These are phyloP conservation scores for Phytopythium litorale DNA, from an alignment of 352 stramenopile genomes.

Conservation along the genomic window DNA sequence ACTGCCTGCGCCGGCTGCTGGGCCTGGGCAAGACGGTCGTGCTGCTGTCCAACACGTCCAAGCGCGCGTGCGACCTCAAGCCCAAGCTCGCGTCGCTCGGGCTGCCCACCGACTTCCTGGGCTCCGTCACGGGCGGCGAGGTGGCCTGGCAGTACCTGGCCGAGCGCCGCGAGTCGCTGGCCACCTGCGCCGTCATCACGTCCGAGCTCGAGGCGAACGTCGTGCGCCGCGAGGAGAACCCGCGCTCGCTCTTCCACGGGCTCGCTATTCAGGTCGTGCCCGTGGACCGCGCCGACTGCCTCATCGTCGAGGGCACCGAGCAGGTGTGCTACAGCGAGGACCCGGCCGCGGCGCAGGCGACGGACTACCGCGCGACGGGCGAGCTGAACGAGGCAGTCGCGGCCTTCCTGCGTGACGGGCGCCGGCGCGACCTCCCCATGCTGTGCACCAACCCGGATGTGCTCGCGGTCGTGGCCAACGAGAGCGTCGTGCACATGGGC, in stretches of 20 bases:
- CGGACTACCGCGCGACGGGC: conserved; percentile 43
- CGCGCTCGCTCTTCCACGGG: conserved; percentile 44
- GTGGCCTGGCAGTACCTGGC: conserved; percentile 40
- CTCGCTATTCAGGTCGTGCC: conserved; percentile 38
- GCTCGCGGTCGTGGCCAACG: conserved; percentile 59
- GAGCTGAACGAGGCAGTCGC: conserved; percentile 30
- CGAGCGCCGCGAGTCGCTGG: conserved; percentile 17
- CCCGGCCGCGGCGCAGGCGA: conserved; percentile 22
- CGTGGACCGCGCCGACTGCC: conserved; percentile 39
- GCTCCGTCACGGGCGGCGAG: conserved; percentile 51
- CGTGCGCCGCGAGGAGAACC: conserved; percentile 23
- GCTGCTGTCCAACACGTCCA: conserved; percentile 89
- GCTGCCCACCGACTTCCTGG: conserved; percentile 55
- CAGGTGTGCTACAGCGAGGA: conserved; percentile 48
- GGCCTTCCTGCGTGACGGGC: conserved; percentile 46
- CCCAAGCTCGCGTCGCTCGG: conserved; percentile 59
- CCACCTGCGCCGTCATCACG: conserved; percentile 38
- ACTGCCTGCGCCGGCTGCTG: conserved; percentile 59
- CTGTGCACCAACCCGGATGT: conserved; percentile 89
- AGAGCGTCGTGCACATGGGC: conserved; percentile 52
- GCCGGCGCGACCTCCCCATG: conserved; percentile 59
- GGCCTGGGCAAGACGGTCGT: conserved; percentile 65
- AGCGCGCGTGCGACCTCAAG: conserved; percentile 43
- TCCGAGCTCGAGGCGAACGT: conserved; percentile 29
- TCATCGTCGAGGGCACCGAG: conserved; percentile 54